Percentiles rank a stretch among this genome's conserved stretches.
These are phyloP conservation scores for Colletotrichum shisoi DNA, from an alignment of 2,329 filamentous ascomycete genomes.

Conservation along the genomic window DNA sequence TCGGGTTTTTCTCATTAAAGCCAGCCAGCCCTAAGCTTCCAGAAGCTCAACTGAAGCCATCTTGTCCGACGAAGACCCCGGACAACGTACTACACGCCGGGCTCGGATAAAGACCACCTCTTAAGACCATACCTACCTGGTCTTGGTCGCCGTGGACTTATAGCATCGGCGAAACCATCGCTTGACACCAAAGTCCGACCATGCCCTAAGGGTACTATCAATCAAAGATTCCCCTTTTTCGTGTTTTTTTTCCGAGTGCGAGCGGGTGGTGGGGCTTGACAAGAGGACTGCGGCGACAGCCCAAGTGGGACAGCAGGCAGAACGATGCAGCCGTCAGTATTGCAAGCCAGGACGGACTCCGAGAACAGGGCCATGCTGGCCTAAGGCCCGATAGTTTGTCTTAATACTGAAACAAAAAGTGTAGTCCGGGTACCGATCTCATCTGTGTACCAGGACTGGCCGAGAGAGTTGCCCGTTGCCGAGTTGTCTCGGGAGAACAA, in stretches of 20 bases:
- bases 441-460: background rate
- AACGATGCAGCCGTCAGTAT: background rate
- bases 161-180: background rate
- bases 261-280: background rate
- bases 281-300: background rate
- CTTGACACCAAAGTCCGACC: no score
- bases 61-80: no score
- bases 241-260: background rate
- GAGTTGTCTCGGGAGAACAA: background rate
- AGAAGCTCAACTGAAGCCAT: background rate
- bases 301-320: background rate
- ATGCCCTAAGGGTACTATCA: background rate
- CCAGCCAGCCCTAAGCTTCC: background rate
- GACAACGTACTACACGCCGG: no score
- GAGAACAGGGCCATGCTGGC: background rate
- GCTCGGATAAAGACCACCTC: no score
- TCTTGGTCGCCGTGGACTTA: background rate
- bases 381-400: no score
- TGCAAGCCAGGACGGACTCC: background rate
- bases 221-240: no score
- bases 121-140: background rate
- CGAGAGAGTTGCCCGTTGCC: background rate
- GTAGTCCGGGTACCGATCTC: background rate
- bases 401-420: background rate
- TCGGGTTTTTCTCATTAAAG: background rate